phyloP scores from a whole-genome alignment of 305 asterid genomes.

The Rubia tinctorum region DNA sequence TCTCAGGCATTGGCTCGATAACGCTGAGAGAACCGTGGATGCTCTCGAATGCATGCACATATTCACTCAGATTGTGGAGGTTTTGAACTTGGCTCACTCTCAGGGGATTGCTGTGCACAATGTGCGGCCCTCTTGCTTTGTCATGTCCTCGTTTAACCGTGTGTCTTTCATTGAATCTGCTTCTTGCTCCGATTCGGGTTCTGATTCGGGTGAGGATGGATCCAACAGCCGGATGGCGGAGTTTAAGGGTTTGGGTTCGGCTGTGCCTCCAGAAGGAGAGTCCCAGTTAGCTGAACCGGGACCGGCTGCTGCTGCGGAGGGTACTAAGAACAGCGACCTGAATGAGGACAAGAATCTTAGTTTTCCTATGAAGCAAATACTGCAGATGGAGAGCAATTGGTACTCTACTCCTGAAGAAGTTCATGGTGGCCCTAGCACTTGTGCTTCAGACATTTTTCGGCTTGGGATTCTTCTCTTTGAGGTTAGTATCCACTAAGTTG shows the following conservation, averaged over 20 bases:
- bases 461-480: slow-evolving; percentile 95
- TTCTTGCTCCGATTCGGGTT: slow-evolving; percentile 80
- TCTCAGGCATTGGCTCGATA: slow-evolving; percentile 91
- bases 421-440: slow-evolving; percentile 46
- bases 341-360: slow-evolving; percentile 33
- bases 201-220: slow-evolving; percentile 66
- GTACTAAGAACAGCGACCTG: slow-evolving; percentile 15
- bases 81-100: slow-evolving; percentile 78
- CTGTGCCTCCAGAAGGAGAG: slow-evolving; percentile 25
- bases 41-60: slow-evolving; percentile 83
- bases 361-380: slow-evolving; percentile 45
- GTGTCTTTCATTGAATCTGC: slow-evolving; percentile 91
- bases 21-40: slow-evolving; percentile 71
- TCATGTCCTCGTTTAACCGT: slow-evolving; percentile 74
- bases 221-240: slow-evolving; percentile 42
- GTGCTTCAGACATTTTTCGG: slow-evolving; percentile 87
- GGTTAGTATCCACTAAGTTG: slow-evolving; percentile 38
- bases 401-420: slow-evolving; percentile 57
- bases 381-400: slow-evolving; percentile 47
- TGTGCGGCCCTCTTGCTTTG: slow-evolving; percentile 87
- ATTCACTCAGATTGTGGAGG: slow-evolving; percentile 80
- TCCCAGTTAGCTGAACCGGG: slow-evolving; percentile 27
- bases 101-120: slow-evolving; percentile 81
- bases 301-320: slow-evolving; percentile 33
- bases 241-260: slow-evolving; percentile 39